Conservation (phyloP, 1,139 yeast genomes). For the Yamadazyma triangularis region DNA sequence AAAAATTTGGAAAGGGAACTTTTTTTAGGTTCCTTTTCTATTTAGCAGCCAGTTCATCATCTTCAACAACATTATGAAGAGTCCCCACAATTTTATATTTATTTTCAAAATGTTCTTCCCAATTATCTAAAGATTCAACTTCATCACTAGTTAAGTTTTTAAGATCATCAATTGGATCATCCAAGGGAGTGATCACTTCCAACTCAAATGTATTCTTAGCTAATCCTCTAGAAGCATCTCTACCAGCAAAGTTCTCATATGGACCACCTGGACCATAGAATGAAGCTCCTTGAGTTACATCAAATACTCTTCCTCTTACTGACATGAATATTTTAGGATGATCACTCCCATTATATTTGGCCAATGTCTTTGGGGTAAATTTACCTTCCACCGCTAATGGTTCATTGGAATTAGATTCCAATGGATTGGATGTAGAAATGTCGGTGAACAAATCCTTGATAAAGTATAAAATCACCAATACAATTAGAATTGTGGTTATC, state of each 20-base stretch:
- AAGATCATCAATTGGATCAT: constrained; percentile 70
- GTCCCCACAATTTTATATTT: constrained; percentile 71
- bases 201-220: constrained; percentile 86
- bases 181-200: constrained; percentile 51
- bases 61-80: constrained; percentile 5
- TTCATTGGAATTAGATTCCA: constrained; percentile 16
- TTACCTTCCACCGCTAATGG: constrained; percentile 72
- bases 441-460: constrained; percentile 19
- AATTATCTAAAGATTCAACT: constrained; percentile 63
- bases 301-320: constrained; percentile 80
- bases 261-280: constrained; percentile 98
- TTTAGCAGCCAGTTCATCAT: background rate
- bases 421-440: constrained; percentile 10
- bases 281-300: constrained; percentile 73
- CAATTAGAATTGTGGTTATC: constrained; percentile 22
- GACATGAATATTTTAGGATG: constrained; percentile 77
- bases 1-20: no score
- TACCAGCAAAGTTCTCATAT: constrained; percentile 92
- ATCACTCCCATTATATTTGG: constrained; percentile 75
- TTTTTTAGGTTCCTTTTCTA: no score
- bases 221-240: constrained; percentile 92
- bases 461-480: constrained; percentile 19
- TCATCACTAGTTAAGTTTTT: constrained; percentile 61
- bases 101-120: constrained; percentile 80
- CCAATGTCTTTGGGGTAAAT: constrained; percentile 73